Percentiles rank a stretch among this genome's conserved stretches.
phyloP scores from a whole-genome alignment of 1,284 basidiomycete species.

The Coriolopsis trogii region DNA sequence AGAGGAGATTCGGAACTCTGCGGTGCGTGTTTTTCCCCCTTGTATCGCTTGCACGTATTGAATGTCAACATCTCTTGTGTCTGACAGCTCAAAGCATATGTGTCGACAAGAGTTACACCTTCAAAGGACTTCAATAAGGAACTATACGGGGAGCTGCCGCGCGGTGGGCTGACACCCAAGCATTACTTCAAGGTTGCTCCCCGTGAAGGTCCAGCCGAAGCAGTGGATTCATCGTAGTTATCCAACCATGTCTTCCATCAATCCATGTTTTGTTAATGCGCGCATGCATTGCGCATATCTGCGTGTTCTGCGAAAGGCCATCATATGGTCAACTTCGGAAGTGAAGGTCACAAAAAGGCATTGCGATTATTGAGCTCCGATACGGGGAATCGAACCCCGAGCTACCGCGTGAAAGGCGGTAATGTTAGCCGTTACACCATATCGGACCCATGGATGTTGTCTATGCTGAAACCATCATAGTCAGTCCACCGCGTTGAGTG shows the following conservation, averaged over 20 bases:
- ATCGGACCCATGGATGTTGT: constrained; percentile 8
- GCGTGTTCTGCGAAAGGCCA: neutral
- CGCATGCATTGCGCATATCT: too few species aligned
- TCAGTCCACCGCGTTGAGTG: too few species aligned
- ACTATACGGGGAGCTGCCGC: constrained; percentile 38
- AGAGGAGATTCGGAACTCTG: constrained; percentile 61
- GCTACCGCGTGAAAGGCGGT: constrained; percentile 55
- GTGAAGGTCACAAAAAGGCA: neutral
- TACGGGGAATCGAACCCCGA: constrained; percentile 81
- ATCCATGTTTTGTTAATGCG: too few species aligned
- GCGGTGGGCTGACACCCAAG: constrained; percentile 37
- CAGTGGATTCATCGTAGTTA: too few species aligned
- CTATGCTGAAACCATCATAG: neutral
- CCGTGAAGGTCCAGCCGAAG: constrained; percentile 10
- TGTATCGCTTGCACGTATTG: neutral
- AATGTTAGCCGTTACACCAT: constrained; percentile 30
- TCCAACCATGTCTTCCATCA: too few species aligned
- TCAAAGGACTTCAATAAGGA: constrained; percentile 33
- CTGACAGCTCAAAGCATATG: constrained; percentile 39
- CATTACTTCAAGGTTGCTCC: constrained; percentile 34
- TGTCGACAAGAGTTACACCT: constrained; percentile 31
- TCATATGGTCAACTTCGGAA: neutral
- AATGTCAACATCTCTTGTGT: too few species aligned
- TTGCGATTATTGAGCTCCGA: constrained; percentile 33
- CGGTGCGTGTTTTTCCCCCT: constrained; percentile 47